Percentiles rank a stretch among this genome's conserved stretches.
phyloP scores from a whole-genome alignment of 805 yeast genomes.

The Clavispora fructus region DNA sequence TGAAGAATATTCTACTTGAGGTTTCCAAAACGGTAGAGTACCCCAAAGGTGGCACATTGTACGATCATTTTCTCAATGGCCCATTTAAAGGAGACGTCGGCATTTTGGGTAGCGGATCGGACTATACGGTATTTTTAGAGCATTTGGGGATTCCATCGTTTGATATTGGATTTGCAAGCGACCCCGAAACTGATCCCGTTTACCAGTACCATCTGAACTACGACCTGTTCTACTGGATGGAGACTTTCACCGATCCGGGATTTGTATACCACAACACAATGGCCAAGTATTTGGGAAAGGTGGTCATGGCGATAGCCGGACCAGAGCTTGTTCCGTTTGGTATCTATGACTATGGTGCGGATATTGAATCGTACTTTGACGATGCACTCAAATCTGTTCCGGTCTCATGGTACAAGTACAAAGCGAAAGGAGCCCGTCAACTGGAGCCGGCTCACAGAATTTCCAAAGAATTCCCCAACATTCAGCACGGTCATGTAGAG shows the following conservation, averaged over 20 bases:
- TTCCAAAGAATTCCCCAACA: background rate
- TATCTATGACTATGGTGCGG: constrained; percentile 33
- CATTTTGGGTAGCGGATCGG: constrained; percentile 7
- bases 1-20: constrained; percentile 1
- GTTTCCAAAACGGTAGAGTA: constrained; percentile 1
- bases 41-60: constrained; percentile 6
- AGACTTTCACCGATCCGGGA: constrained; percentile 54
- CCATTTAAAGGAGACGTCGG: constrained; percentile 1
- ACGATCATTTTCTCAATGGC: constrained; percentile 2
- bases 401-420: constrained; percentile 2
- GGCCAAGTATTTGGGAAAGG: constrained; percentile 48
- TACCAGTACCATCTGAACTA: constrained; percentile 76
- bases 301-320: constrained; percentile 46
- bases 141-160: constrained; percentile 7
- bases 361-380: constrained; percentile 33
- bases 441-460: no score
- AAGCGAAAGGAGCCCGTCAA: background rate
- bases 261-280: constrained; percentile 54
- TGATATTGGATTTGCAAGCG: constrained; percentile 49
- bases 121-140: constrained; percentile 8
- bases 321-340: constrained; percentile 41
- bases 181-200: constrained; percentile 44
- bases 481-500: background rate
- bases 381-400: constrained; percentile 12
- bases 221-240: constrained; percentile 71